Evolutionary conservation across 2,329 filamentous ascomycete species (phyloP).

Genomic region (Colletotrichum sp.): DNA sequence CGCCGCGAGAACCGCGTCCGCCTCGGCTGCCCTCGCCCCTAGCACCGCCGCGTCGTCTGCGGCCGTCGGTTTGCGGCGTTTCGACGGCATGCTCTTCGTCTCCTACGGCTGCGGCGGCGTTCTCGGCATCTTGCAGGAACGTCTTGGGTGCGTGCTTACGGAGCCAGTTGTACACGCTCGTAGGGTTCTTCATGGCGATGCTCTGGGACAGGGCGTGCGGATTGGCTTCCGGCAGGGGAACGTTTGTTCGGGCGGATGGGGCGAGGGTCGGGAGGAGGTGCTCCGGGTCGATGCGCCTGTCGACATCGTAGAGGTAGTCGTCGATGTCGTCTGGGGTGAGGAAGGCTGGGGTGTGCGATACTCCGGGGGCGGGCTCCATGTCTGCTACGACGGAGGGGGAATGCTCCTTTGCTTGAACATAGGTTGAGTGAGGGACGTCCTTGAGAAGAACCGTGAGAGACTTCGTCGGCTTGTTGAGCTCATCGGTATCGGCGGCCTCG

Average conservation of each 20-base stretch:
- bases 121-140: slow-evolving; percentile 79
- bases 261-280: slow-evolving; percentile 55
- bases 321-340: slow-evolving; percentile 74
- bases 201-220: slow-evolving; percentile 41
- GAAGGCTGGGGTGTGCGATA: slow-evolving; percentile 67
- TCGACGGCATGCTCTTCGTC: slow-evolving; percentile 44
- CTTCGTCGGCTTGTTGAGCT: slow-evolving; percentile 52
- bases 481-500: slow-evolving; percentile 30
- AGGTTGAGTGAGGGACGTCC: slow-evolving; percentile 58
- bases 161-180: slow-evolving; percentile 96
- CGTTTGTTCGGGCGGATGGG: slow-evolving; percentile 43
- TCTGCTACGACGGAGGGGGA: slow-evolving; percentile 63
- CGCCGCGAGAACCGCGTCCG: slow-evolving; percentile 23
- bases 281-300: slow-evolving; percentile 53
- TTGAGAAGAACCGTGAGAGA: slow-evolving; percentile 55
- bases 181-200: slow-evolving; percentile 69
- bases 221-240: slow-evolving; percentile 32
- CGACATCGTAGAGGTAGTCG: slow-evolving; percentile 73
- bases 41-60: slow-evolving; percentile 25
- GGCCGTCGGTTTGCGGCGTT: slow-evolving; percentile 24
- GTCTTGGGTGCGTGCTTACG: slow-evolving; percentile 83
- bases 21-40: slow-evolving; percentile 14
- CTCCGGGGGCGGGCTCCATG: slow-evolving; percentile 54
- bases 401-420: slow-evolving; percentile 62
- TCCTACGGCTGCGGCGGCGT: slow-evolving; percentile 36